Conservation (phyloP, 768 basidiomycete species). For the Lactarius akahatsu region DNA sequence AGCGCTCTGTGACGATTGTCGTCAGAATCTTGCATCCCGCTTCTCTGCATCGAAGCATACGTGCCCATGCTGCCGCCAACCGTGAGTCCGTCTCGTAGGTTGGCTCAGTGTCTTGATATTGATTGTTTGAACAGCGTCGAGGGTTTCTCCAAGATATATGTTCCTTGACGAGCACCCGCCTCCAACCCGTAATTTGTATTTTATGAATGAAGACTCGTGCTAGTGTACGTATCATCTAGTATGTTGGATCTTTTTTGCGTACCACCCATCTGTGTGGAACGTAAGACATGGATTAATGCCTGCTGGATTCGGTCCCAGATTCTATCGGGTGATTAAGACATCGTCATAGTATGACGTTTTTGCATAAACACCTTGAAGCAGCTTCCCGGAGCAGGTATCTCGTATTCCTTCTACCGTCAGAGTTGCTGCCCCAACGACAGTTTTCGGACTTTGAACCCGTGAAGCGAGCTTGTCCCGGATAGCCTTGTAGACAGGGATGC, state of each 20-base stretch:
- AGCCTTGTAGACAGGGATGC: not conserved
- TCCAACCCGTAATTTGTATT: constrained; percentile 2
- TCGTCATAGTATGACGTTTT: not conserved
- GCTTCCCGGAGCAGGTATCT: not conserved
- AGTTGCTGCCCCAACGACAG: not conserved
- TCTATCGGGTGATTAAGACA: not conserved
- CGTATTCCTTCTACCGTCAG: not conserved
- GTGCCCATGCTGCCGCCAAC: constrained; percentile 63
- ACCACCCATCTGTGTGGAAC: not conserved
- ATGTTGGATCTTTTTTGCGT: not conserved
- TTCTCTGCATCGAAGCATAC: constrained; percentile 56
- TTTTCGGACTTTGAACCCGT: not conserved
- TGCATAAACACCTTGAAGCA: not conserved
- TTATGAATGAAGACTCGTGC: not conserved
- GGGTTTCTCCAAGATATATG: constrained; percentile 62
- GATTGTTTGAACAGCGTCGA: constrained; percentile 38
- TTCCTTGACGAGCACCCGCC: constrained; percentile 41
- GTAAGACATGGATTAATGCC: not conserved
- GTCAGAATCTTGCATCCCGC: constrained; percentile 57
- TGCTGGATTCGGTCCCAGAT: not conserved
- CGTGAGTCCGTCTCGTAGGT: constrained; percentile 34
- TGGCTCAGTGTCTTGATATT: constrained; percentile 13
- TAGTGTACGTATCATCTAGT: not conserved
- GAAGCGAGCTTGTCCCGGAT: not conserved
- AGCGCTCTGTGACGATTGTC: constrained; percentile 64